Evolutionary conservation across 306 rosid species (phyloP).

Genomic region (Ceratonia siliqua): DNA sequence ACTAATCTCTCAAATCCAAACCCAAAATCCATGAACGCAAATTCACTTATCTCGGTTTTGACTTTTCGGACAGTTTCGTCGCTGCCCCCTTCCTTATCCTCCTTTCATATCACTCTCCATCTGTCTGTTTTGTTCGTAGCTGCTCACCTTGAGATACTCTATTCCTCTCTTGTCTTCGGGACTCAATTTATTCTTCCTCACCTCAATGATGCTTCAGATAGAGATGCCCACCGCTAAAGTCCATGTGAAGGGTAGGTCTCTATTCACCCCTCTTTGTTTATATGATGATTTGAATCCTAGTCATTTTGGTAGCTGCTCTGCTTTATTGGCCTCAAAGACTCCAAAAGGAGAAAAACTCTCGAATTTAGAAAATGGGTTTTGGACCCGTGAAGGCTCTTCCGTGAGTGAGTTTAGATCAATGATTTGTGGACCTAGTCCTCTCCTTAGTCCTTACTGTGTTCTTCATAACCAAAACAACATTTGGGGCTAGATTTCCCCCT

Average conservation of each 20-base stretch:
- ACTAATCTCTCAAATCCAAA: neutral
- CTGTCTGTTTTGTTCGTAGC: slow-evolving; percentile 19
- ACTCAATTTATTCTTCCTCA: slow-evolving; percentile 26
- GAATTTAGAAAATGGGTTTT: slow-evolving; percentile 34
- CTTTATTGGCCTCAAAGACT: slow-evolving; percentile 16
- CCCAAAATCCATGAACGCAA: too few species aligned
- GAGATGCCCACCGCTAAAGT: neutral
- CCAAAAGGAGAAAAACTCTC: neutral
- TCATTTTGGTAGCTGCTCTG: slow-evolving; percentile 5
- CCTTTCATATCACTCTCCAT: neutral
- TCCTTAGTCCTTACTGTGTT: slow-evolving; percentile 1
- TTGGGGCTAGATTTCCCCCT: slow-evolving; percentile 28
- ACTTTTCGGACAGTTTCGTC: too few species aligned
- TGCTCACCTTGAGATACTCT: neutral
- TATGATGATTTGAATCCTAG: neutral
- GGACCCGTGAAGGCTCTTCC: slow-evolving; percentile 5
- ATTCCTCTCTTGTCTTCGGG: neutral
- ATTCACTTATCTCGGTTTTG: too few species aligned
- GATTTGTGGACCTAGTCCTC: slow-evolving; percentile 11
- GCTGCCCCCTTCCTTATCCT: slow-evolving; percentile 21
- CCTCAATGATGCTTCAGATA: slow-evolving; percentile 39
- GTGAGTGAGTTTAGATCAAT: too few species aligned
- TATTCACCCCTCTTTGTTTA: neutral
- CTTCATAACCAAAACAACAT: slow-evolving; percentile 13
- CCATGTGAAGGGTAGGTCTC: slow-evolving; percentile 28